phyloP scores from a whole-genome alignment of 805 yeast species.

The Schwanniomyces pseudopolymorphus region DNA sequence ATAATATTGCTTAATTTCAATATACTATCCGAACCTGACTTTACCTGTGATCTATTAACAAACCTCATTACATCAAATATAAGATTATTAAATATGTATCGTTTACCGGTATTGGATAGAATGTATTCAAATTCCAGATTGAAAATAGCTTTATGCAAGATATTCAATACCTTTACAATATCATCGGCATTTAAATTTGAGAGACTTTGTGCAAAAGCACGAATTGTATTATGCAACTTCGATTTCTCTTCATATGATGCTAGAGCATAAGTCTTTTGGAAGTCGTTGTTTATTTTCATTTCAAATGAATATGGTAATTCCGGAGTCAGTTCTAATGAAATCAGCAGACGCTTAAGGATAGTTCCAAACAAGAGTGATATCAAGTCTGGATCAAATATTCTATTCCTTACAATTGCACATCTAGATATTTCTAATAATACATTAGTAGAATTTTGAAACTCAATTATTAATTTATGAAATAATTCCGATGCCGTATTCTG shows the following conservation, averaged over 20 bases:
- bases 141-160: slow-evolving; percentile 7
- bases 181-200: slow-evolving; percentile 19
- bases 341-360: slow-evolving; percentile 3
- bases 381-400: slow-evolving; percentile 8
- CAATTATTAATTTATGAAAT: slow-evolving; percentile 1
- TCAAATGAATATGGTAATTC: background rate
- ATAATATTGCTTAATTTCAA: slow-evolving; percentile 19
- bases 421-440: slow-evolving; percentile 6
- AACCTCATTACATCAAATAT: slow-evolving; percentile 19
- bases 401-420: slow-evolving; percentile 7
- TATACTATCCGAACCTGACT: slow-evolving; percentile 11
- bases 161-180: slow-evolving; percentile 16
- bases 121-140: slow-evolving; percentile 9
- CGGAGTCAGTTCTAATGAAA: background rate
- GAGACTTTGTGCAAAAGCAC: slow-evolving; percentile 29
- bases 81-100: slow-evolving; percentile 18
- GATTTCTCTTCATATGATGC: slow-evolving; percentile 14
- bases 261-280: slow-evolving; percentile 3
- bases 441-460: slow-evolving; percentile 2
- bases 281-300: background rate
- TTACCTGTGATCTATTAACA: slow-evolving; percentile 8
- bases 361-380: slow-evolving; percentile 2
- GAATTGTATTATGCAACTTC: slow-evolving; percentile 23
- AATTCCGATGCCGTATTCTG: background rate
- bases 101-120: slow-evolving; percentile 6